Evolutionary conservation across 306 rosid species (phyloP), one percentile per base, ranked within the genome.

Genomic region (Ormosia emarginata): DNA sequence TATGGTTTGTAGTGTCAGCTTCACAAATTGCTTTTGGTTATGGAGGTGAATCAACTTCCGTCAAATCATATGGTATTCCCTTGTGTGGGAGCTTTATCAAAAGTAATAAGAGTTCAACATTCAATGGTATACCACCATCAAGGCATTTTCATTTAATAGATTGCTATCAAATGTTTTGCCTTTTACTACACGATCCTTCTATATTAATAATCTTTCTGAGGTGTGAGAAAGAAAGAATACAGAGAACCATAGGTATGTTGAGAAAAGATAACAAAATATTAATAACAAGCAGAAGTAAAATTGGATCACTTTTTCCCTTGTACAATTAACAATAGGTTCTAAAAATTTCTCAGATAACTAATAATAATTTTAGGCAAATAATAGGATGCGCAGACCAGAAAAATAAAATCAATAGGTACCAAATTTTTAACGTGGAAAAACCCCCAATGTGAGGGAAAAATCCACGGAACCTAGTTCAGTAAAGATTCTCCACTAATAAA

Each of bases 201-300:
- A 49, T 30, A 77, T 81, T 81, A 17, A 85, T 61, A n/a, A n/a
- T 71, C 58, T 67, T 71, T 72, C 30, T 84, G 53, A 18, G 90
- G 63, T 6, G 13, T 1, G 17, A 77, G 41, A 55, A 88, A 84
- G 87, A 90, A 89, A 90, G 97, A 95, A 67, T 93, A 92, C 87
- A 63, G 53, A 75, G 97, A 91, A 78, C 97, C 97, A 63, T 92
- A n/a, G n/a, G n/a, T n/a, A n/a, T n/a, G n/a, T n/a, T n/a, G n/a
- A n/a, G n/a, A n/a, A n/a, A n/a, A n/a, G n/a, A n/a, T n/a, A n/a
- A n/a, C n/a, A n/a, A n/a, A n/a, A n/a, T n/a, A n/a, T n/a, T n/a
- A n/a, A n/a, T n/a, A n/a, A n/a, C n/a, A n/a, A n/a, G n/a, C n/a
- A n/a, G n/a, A n/a, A n/a, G n/a, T n/a, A n/a, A n/a, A n/a, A n/a